These are phyloP conservation scores for Populus nigra DNA, from an alignment of 345 rosid genomes.

Conservation along the genomic window DNA sequence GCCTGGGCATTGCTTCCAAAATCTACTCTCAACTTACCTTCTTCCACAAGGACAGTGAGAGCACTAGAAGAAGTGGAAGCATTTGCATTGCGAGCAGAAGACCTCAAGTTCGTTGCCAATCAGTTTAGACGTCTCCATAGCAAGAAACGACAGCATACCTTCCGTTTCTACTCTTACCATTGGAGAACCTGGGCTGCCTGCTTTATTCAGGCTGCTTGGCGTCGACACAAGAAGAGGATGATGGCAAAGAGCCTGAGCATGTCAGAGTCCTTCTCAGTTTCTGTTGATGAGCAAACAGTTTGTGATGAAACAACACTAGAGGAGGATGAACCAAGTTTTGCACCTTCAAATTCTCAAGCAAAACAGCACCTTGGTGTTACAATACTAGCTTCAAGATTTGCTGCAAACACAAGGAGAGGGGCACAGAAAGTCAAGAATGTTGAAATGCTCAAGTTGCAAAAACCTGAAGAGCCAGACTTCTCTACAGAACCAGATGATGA, in stretches of 20 bases:
- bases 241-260: constrained; percentile 44
- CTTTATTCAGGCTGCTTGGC: constrained; percentile 94
- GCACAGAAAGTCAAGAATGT: constrained; percentile 55
- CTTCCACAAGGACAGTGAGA: constrained; percentile 87
- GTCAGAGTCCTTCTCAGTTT: constrained; percentile 39
- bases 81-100: constrained; percentile 88
- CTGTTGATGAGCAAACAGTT: constrained; percentile 15
- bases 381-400: constrained; percentile 65
- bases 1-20: constrained; percentile 95
- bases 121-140: constrained; percentile 90
- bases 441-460: constrained; percentile 50
- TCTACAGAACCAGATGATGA: constrained; percentile 53
- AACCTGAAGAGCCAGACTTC: constrained; percentile 89
- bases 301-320: constrained; percentile 16
- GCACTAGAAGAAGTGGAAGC: constrained; percentile 89
- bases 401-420: constrained; percentile 65
- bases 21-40: constrained; percentile 66
- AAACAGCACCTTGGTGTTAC: constrained; percentile 50
- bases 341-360: constrained; percentile 22
- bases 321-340: constrained; percentile 15
- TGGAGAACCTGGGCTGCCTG: constrained; percentile 98
- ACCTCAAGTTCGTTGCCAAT: constrained; percentile 85
- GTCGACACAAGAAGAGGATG: constrained; percentile 60
- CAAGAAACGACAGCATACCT: constrained; percentile 91
- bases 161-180: constrained; percentile 84